Conservation (phyloP, 2,329 filamentous ascomycete species). For the Venturia effusa region DNA sequence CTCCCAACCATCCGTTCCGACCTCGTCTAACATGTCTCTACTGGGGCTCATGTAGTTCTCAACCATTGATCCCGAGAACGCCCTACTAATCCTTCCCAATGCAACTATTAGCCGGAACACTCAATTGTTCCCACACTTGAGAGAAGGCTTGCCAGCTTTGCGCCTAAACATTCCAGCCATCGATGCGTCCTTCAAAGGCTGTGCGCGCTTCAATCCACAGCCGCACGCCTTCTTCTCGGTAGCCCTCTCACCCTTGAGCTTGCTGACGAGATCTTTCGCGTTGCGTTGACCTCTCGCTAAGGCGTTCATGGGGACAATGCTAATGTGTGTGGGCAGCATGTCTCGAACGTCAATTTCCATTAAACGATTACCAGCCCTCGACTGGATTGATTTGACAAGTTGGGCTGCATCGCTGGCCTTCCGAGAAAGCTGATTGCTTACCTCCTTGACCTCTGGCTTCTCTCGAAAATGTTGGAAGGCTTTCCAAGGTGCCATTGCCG, state of each 20-base stretch:
- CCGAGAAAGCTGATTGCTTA: background rate
- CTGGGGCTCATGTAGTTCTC: background rate
- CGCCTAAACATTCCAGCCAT: background rate
- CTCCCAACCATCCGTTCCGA: background rate
- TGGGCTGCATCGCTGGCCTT: background rate
- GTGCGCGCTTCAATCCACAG: background rate
- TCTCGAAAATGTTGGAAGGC: background rate
- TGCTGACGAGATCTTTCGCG: background rate
- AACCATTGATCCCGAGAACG: background rate
- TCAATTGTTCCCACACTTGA: background rate
- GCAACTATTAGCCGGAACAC: background rate
- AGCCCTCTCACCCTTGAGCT: background rate
- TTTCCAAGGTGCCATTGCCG: background rate
- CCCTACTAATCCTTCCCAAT: background rate
- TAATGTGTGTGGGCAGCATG: background rate
- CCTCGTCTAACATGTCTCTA: background rate
- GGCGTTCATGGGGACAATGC: background rate
- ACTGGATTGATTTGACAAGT: background rate
- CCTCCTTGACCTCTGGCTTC: background rate
- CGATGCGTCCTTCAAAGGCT: background rate
- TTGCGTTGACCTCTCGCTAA: slow-evolving; percentile 1
- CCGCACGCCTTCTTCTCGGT: background rate
- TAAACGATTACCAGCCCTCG: background rate
- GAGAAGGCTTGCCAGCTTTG: background rate
- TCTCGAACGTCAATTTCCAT: background rate